Percentiles rank a stretch among this genome's conserved stretches.
phyloP scores from a whole-genome alignment of 805 yeast species.

The Yarrowia sp. region DNA sequence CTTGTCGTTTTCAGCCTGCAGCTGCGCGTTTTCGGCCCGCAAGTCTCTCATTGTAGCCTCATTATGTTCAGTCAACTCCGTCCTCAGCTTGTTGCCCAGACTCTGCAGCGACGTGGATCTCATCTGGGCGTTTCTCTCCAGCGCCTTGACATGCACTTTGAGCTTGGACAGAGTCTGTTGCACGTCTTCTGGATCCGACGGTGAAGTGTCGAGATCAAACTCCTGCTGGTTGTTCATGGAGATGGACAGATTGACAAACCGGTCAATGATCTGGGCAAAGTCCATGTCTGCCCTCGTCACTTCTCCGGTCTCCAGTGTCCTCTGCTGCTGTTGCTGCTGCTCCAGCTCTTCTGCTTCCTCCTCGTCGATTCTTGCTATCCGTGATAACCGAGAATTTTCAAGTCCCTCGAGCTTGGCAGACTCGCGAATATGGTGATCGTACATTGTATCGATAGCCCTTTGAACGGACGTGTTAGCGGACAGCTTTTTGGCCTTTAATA shows the following conservation, averaged over 20 bases:
- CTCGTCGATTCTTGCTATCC: not conserved
- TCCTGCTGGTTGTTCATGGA: constrained; percentile 17
- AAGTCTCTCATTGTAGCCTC: not conserved
- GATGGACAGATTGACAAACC: not conserved
- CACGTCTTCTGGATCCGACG: not conserved
- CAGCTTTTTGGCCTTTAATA: not conserved
- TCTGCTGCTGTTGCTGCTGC: not conserved
- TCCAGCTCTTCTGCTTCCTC: not conserved
- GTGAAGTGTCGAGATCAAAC: not conserved
- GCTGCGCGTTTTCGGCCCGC: constrained; percentile 37
- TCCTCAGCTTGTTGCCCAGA: not conserved
- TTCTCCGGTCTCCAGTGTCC: not conserved
- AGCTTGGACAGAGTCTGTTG: not conserved
- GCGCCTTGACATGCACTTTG: constrained; percentile 9
- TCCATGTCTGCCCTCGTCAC: not conserved
- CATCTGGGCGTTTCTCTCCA: constrained; percentile 23
- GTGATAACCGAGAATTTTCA: not conserved
- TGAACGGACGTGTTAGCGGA: not conserved
- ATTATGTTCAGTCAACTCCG: not conserved
- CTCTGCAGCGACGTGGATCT: constrained; percentile 11
- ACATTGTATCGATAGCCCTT: not conserved
- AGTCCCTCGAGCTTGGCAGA: not conserved
- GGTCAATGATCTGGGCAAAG: constrained; percentile 9
- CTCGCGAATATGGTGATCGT: not conserved
- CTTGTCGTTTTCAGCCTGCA: constrained; percentile 44